Conservation (phyloP, 2,329 filamentous ascomycete species). For the Pestalotiopsis sp. region DNA sequence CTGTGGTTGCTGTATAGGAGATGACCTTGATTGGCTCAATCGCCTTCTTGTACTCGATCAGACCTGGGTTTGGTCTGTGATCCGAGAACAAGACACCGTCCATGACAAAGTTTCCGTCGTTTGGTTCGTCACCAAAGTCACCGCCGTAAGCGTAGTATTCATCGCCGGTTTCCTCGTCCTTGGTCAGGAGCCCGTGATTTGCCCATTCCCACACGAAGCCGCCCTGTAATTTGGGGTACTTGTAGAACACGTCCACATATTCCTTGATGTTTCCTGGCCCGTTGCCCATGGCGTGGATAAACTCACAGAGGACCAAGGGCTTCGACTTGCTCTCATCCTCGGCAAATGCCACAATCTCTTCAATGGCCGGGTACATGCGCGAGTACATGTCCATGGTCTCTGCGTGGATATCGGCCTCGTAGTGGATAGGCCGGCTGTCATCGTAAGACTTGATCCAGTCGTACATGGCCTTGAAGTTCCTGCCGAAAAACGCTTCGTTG, state of each 20-base stretch:
- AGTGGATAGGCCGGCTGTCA: constrained; percentile 59
- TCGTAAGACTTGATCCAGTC: constrained; percentile 60
- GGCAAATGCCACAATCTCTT: constrained; percentile 40
- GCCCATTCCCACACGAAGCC: constrained; percentile 66
- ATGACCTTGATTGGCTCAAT: constrained; percentile 49
- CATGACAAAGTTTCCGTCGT: constrained; percentile 58
- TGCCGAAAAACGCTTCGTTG: constrained; percentile 69
- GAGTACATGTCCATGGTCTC: constrained; percentile 62
- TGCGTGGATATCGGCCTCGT: constrained; percentile 61
- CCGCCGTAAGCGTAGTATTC: constrained; percentile 57
- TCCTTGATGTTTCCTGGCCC: constrained; percentile 68
- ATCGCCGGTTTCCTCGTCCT: constrained; percentile 39
- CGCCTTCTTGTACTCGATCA: constrained; percentile 48
- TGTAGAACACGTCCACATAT: constrained; percentile 64
- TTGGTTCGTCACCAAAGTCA: constrained; percentile 59
- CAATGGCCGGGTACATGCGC: constrained; percentile 61
- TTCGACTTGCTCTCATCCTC: constrained; percentile 41
- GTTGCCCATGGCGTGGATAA: constrained; percentile 66
- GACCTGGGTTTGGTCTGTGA: constrained; percentile 46
- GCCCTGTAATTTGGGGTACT: constrained; percentile 60
- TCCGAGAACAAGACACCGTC: constrained; percentile 52
- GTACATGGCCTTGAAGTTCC: constrained; percentile 67
- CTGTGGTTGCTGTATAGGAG: constrained; percentile 33
- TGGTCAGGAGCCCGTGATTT: constrained; percentile 53
- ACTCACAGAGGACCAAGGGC: constrained; percentile 57